These are phyloP conservation scores for Neoboletus brunneissimus DNA, from an alignment of 768 basidiomycete genomes.

Conservation along the genomic window DNA sequence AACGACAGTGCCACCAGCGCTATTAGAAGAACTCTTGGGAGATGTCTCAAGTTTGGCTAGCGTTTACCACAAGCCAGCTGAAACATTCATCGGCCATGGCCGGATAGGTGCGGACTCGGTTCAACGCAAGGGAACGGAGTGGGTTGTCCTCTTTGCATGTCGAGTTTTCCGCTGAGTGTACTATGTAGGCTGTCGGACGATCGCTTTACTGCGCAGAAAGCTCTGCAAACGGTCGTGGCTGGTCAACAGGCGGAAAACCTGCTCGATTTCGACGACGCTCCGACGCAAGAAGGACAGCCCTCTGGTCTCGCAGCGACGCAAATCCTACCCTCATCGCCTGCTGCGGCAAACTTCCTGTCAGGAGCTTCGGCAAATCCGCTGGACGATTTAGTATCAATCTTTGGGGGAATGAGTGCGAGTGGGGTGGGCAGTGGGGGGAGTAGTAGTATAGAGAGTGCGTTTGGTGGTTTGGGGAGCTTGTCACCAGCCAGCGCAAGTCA, in stretches of 20 bases:
- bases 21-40: conserved; percentile 87
- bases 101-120: conserved; percentile 82
- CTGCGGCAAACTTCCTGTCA: conserved; percentile 69
- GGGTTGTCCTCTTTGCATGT: conserved; percentile 25
- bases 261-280: conserved; percentile 85
- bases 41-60: conserved; percentile 90
- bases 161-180: conserved; percentile 1
- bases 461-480: conserved; percentile 20
- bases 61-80: conserved; percentile 95
- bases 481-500: conserved; percentile 6
- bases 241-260: conserved; percentile 95
- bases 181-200: conserved; percentile 60
- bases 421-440: conserved; percentile 12
- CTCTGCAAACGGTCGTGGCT: conserved; percentile 85
- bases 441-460: conserved; percentile 8
- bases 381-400: conserved; percentile 92
- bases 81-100: conserved; percentile 93
- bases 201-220: conserved; percentile 70
- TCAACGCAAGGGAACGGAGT: conserved; percentile 62
- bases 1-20: conserved; percentile 81
- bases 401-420: conserved; percentile 52
- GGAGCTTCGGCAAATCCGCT: conserved; percentile 86
- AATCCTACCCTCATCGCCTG: conserved; percentile 66
- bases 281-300: conserved; percentile 54
- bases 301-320: conserved; percentile 78